Conservation (phyloP, 495 filamentous ascomycete genomes). For the Umbilicaria muhlenbergii region DNA sequence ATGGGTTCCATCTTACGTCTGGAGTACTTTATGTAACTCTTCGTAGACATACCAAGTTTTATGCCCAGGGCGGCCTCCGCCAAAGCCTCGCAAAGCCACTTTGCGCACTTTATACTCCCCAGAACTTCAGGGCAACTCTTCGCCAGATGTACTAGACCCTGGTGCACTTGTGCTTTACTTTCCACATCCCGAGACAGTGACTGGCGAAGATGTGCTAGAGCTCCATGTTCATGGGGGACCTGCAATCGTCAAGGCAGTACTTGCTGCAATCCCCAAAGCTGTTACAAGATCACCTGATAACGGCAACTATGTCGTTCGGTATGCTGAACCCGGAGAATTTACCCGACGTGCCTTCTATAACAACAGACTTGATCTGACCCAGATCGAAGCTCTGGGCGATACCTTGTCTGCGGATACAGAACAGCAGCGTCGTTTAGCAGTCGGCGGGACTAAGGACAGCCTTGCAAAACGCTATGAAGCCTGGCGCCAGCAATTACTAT, state of each 20-base stretch:
- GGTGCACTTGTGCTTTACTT: slow-evolving; percentile 79
- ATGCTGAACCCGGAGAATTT: slow-evolving; percentile 92
- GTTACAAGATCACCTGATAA: slow-evolving; percentile 4
- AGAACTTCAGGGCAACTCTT: slow-evolving; percentile 13
- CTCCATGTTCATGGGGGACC: slow-evolving; percentile 87
- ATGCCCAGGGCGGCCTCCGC: slow-evolving; percentile 47
- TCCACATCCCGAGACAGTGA: slow-evolving; percentile 66
- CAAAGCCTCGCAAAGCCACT: slow-evolving; percentile 59
- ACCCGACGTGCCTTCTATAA: slow-evolving; percentile 87
- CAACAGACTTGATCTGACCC: slow-evolving; percentile 69
- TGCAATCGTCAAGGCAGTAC: slow-evolving; percentile 72
- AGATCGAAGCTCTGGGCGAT: slow-evolving; percentile 84
- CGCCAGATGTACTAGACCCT: slow-evolving; percentile 52
- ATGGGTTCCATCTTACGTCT: slow-evolving; percentile 14
- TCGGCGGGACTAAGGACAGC: slow-evolving; percentile 55
- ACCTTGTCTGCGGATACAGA: slow-evolving; percentile 78
- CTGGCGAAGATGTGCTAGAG: slow-evolving; percentile 85
- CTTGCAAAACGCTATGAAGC: slow-evolving; percentile 67
- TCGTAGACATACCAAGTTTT: slow-evolving; percentile 61
- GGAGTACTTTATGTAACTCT: neutral
- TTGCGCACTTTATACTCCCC: slow-evolving; percentile 68
- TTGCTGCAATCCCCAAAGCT: slow-evolving; percentile 50
- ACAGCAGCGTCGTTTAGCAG: slow-evolving; percentile 75
- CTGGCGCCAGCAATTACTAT: slow-evolving; percentile 65
- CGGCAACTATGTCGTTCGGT: slow-evolving; percentile 40